A percentile compares a stretch with the other conserved stretches of the same genome.
phyloP scores from a whole-genome alignment of 2,329 filamentous ascomycete genomes.

The Fusarium globosum region DNA sequence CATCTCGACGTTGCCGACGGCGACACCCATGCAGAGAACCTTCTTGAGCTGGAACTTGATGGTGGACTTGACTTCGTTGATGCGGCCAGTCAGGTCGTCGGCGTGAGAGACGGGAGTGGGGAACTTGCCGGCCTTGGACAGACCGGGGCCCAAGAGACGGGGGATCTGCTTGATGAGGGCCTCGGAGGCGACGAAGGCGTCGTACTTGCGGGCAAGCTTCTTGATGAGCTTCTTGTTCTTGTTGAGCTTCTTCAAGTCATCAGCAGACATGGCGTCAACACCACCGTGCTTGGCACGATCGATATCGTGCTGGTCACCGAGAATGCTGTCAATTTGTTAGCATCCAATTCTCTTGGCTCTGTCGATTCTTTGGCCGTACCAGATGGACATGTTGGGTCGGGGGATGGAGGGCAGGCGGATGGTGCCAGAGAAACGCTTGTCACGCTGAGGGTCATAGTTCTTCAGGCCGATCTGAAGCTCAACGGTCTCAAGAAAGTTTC shows the following conservation, averaged over 20 bases:
- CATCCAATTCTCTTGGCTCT: not conserved
- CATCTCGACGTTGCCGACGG: constrained; percentile 99
- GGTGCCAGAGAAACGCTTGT: constrained; percentile 99
- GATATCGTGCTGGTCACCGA: constrained; percentile 91
- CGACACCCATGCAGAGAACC: constrained; percentile 99
- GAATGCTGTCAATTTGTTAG: constrained; percentile 57
- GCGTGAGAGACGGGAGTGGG: constrained; percentile 96
- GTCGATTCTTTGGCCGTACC: constrained; percentile 49
- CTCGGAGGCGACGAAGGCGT: constrained; percentile 98
- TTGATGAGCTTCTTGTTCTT: constrained; percentile 99
- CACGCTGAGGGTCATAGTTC: constrained; percentile 99
- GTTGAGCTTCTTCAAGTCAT: constrained; percentile 99
- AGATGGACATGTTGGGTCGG: constrained; percentile 90
- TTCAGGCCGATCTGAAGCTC: constrained; percentile 93
- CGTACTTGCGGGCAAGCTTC: constrained; percentile 99
- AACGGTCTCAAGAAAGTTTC: constrained; percentile 97
- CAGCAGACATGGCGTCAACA: constrained; percentile 96
- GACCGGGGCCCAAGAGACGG: constrained; percentile 98
- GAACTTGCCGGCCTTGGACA: constrained; percentile 99
- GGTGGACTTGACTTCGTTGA: constrained; percentile 99
- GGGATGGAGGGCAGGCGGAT: constrained; percentile 94
- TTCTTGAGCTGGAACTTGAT: constrained; percentile 99
- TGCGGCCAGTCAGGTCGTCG: constrained; percentile 93
- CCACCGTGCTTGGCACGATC: constrained; percentile 99
- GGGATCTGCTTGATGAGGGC: constrained; percentile 99